These are phyloP conservation scores for Backusella psychrophila DNA, from an alignment of 192 early-diverging fungal species.

Conservation along the genomic window DNA sequence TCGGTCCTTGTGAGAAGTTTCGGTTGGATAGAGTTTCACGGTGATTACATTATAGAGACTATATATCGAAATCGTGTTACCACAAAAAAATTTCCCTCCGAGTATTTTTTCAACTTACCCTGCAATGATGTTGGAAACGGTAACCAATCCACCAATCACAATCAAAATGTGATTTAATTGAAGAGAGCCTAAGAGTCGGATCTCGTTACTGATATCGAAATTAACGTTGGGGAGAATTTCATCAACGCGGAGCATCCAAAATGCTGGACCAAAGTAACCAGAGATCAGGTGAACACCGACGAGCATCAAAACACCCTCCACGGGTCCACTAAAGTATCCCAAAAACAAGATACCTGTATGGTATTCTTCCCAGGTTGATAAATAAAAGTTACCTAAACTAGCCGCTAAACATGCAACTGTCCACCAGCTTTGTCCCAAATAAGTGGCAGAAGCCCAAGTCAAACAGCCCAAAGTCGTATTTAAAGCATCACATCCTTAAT, in stretches of 20 bases:
- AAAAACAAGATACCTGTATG: conserved; percentile 86
- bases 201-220: conserved; percentile 2
- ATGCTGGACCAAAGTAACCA: conserved; percentile 40
- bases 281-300: conserved; percentile 59
- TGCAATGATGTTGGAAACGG: conserved; percentile 53
- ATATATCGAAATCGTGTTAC: conserved; percentile 11
- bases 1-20: conserved; percentile 45
- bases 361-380: conserved; percentile 94
- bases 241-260: conserved; percentile 17
- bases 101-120: conserved; percentile 38
- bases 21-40: conserved; percentile 23
- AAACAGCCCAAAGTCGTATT: conserved; percentile 60
- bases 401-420: conserved; percentile 40
- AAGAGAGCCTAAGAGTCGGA: conserved; percentile 38
- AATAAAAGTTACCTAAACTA: conserved; percentile 69
- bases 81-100: not conserved
- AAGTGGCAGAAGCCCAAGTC: conserved; percentile 58
- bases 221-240: conserved; percentile 14
- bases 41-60: conserved; percentile 24
- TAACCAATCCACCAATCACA: conserved; percentile 41
- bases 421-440: conserved; percentile 74
- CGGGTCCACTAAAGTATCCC: conserved; percentile 82
- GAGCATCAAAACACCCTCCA: conserved; percentile 84
- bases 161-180: conserved; percentile 57
- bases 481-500: conserved; percentile 55